Base-by-base conservation (phyloP, 257 asterid species). In the Petunia axillaris region DNA sequence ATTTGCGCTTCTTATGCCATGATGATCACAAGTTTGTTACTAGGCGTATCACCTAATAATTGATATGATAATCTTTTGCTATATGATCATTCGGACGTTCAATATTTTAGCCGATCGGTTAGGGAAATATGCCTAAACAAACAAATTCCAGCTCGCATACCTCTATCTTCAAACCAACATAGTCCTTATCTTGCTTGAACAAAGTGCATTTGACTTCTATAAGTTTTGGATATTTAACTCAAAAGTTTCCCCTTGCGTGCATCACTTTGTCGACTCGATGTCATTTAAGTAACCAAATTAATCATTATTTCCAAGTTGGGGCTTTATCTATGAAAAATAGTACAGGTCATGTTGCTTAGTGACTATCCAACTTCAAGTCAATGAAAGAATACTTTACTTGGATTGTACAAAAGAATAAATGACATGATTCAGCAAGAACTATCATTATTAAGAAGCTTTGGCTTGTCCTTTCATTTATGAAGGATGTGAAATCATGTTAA, bases 131-230 rank as follows among this genome's bases (percentile, higher is more conserved):
- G 25, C 25, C 25, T 25, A 25, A 25, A 25, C 25, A 25, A 25
- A 25, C 25, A 25, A 25, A 25, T 25, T 25, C 25, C 25, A 25
- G 25, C 25, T 25, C 25, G 25, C 25, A 25, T 25, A 25, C 25
- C 25, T 25, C 25, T 25, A 25, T 25, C 25, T 25, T 25, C 25
- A 25, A 25, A 25, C 25, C 25, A 25, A 25, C 25, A 25, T 25
- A 25, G 25, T 25, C 25, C 25, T 25, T 25, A 25, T 25, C 25
- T 25, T 25, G 25, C 25, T 25, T 25, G 25, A 25, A 25, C 67
- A 40, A 63, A 36, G 15, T 60, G 68, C 41, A 63, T 63, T 68
- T 68, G 58, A 68, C 76, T 44, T 68, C 9, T 68, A 7, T 66
- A 38, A 10, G 2, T 1, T 1, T 40, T 6, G 6, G 43, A 67